phyloP scores from a whole-genome alignment of 164 flowering plant species.

The Macadamia integrifolia region DNA sequence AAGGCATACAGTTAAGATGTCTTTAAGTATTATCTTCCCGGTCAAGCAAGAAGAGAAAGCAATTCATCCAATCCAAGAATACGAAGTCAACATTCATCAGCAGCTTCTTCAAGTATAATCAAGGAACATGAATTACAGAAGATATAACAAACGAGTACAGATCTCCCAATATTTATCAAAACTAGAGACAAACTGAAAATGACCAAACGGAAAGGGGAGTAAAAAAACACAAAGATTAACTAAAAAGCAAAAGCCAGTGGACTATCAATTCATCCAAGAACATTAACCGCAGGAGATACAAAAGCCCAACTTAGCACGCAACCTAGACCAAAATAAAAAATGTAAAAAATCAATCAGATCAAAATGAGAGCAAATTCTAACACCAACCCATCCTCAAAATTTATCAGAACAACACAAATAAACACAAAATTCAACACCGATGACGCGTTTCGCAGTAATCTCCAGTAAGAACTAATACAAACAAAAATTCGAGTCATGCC shows the following conservation, averaged over 20 bases:
- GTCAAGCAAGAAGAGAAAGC: background rate
- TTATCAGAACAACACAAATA: background rate
- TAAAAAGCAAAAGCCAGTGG: background rate
- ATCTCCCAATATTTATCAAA: background rate
- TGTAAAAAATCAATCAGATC: background rate
- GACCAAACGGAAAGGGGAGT: background rate
- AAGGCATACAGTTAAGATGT: background rate
- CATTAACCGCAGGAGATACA: background rate
- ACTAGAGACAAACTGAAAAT: background rate
- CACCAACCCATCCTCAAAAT: background rate
- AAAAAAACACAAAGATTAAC: background rate
- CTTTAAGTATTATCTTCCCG: background rate
- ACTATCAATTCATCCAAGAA: background rate
- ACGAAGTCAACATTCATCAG: background rate
- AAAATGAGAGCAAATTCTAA: constrained; percentile 12
- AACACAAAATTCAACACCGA: constrained; percentile 2
- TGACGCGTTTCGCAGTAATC: no score
- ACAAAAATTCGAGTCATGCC: no score
- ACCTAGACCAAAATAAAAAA: background rate
- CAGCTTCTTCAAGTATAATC: background rate
- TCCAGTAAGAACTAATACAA: no score
- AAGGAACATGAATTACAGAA: background rate
- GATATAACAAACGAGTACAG: background rate
- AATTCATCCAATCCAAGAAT: background rate
- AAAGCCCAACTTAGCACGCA: background rate